Base-by-base conservation (phyloP, 1,284 basidiomycete genomes). In the Wolfiporia cocos region DNA sequence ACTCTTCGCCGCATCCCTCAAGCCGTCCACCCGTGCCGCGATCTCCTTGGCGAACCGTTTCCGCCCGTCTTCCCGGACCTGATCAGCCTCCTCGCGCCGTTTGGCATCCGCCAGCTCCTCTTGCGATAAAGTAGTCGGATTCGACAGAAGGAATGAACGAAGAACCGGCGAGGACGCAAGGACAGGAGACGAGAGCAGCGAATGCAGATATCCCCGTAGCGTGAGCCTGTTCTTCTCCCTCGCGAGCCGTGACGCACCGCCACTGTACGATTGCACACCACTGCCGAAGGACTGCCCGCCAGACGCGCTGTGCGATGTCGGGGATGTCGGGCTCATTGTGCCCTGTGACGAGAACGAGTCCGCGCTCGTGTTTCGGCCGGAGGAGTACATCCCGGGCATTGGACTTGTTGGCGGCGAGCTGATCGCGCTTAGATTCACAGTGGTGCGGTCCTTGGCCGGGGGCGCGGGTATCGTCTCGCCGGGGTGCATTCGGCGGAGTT, bases 181-280 rank as follows among this genome's bases (percentile, higher is more conserved):
- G 12, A 74, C 69, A 1, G 82, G 77, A 4, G 82, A 82, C n/a
- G 76, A 64, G 32, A 99, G 70, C 17, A 99, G 70, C 0, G 79
- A 67, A 51, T 89, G 86, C 12, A 99, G 72, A 63, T 98, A 99
- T 0, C 92, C 88, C 18, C 96, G 80, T 6, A 99, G 76, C 0
- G 96, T 99, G 6, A 99, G 71, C 5, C 96, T 76, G 56, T 99
- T 99, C 73, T 93, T 95, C 64, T 99, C 96, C 21, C 93, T 74
- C 0, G 89, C 73, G 14, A 97, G 74, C 19, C 81, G 79, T 23
- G 53, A 42, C 3, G 60, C 56, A 22, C 42, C 46, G 30, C 39
- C 39, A 2, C 33, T 39, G 17, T 36, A 37, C 12, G 38, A 32
- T n/a, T 44, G 45, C 6, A 28, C 36, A 23, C 15, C 24, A 5